Conservation (phyloP, 2,329 filamentous ascomycete species). For the Ophiocordyceps sinensis region DNA sequence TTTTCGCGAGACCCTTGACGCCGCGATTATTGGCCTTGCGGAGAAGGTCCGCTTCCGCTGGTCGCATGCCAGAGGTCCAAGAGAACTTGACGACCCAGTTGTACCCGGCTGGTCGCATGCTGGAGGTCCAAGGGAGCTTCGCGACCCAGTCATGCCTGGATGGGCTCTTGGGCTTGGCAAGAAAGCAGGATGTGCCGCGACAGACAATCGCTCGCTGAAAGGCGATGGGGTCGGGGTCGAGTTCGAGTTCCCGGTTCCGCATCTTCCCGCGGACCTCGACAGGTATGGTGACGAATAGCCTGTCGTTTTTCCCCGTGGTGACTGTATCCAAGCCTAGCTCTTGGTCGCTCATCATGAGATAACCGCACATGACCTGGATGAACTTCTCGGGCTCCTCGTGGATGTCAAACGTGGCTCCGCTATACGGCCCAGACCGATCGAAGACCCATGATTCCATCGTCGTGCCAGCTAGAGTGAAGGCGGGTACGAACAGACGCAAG, state of each 20-base stretch:
- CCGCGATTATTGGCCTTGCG: background rate
- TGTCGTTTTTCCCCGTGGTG: background rate
- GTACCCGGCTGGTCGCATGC: too few species aligned
- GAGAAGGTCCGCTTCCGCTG: background rate
- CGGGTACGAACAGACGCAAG: background rate
- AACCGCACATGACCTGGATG: background rate
- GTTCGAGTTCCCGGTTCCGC: background rate
- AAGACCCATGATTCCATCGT: constrained; percentile 2
- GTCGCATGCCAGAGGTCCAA: background rate
- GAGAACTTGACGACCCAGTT: background rate
- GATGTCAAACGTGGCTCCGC: constrained; percentile 2
- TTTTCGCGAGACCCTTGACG: background rate
- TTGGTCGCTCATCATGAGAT: constrained; percentile 4
- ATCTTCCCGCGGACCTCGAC: background rate
- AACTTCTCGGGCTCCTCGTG: background rate
- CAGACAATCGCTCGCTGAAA: background rate
- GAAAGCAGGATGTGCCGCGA: background rate
- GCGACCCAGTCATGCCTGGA: too few species aligned
- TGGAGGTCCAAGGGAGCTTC: too few species aligned
- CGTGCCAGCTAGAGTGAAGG: background rate
- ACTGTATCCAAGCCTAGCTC: constrained; percentile 4
- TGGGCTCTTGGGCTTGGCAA: background rate
- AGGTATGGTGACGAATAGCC: background rate
- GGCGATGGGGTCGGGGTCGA: background rate
- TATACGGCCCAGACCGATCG: constrained; percentile 2